Base-by-base conservation (phyloP, 805 yeast genomes). In the Lipomyces sp. region DNA sequence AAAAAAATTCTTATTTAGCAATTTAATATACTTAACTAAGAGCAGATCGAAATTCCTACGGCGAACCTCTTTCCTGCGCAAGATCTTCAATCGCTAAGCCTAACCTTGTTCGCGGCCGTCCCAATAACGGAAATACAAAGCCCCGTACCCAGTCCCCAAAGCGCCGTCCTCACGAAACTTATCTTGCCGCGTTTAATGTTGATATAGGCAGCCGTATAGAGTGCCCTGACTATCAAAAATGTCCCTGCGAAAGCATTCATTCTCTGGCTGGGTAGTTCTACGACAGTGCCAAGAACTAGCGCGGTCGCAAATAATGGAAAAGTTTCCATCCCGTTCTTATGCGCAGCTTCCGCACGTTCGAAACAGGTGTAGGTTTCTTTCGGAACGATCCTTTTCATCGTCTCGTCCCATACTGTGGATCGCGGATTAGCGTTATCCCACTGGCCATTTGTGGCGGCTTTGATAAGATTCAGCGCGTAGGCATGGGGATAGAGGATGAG, bases 181-280 rank as follows among this genome's bases (percentile, higher is more conserved):
- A 50, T 50, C 53, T 50, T 50, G 53, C 53, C 53, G 53, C 53
- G 53, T 50, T 50, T 50, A 50, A n/a, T 50, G 53, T 50, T 50
- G 54, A 50, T 50, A 50, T 50, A 50, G 32, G 54, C 54, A 24
- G 54, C 33, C 33, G 33, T 50, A 50, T 50, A 50, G 33, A 50
- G 54, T 13, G 54, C 54, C 54, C 54, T 50, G 24, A 18, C 33
- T 50, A 50, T 11, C 33, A 50, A 24, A 50, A 15, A 50, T 24
- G 33, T 18, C 15, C 33, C 54, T 50, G 54, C 54, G 54, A 18
- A 18, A 18, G 33, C 54, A 50, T 50, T 50, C 54, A 50, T 50
- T 0, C 33, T 50, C 33, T 50, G 33, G 7, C 33, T 50, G 54
- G 54, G 54, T 50, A 50, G 15, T 30, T 50, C 1, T 18, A 18